Percentiles rank a stretch among this genome's conserved stretches.
These are phyloP conservation scores for Alternaria hordeiaustralica DNA, from an alignment of 2,329 filamentous ascomycete species.

Conservation along the genomic window DNA sequence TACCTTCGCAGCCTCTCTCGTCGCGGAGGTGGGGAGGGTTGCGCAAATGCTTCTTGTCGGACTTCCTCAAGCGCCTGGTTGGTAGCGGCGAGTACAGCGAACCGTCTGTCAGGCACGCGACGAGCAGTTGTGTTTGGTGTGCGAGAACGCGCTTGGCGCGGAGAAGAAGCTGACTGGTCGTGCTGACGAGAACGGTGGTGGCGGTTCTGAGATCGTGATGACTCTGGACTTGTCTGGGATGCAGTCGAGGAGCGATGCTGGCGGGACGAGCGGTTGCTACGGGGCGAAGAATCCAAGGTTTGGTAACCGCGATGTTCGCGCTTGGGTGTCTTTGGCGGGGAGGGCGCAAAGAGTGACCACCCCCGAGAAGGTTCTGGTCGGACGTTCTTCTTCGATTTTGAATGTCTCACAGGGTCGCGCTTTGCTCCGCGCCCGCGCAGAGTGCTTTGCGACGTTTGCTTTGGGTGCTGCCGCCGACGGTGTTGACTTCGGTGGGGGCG, in stretches of 20 bases:
- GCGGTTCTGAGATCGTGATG: slow-evolving; percentile 32
- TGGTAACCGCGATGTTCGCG: slow-evolving; percentile 33
- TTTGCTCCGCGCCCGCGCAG: slow-evolving; percentile 46
- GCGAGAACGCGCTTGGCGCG: slow-evolving; percentile 36
- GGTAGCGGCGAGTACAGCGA: slow-evolving; percentile 47
- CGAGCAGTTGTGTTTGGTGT: slow-evolving; percentile 44
- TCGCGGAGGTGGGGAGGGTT: slow-evolving; percentile 42
- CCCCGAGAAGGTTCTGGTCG: slow-evolving; percentile 32
- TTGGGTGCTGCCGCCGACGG: slow-evolving; percentile 41
- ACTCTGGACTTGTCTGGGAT: slow-evolving; percentile 15
- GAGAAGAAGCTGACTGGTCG: slow-evolving; percentile 27
- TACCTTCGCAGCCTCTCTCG: slow-evolving; percentile 41
- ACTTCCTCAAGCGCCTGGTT: slow-evolving; percentile 46
- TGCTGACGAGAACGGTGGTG: slow-evolving; percentile 39
- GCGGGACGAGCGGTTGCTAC: slow-evolving; percentile 36
- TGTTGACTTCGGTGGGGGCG: slow-evolving; percentile 44
- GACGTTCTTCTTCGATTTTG: slow-evolving; percentile 39
- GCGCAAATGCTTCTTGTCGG: slow-evolving; percentile 44
- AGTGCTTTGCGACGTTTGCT: slow-evolving; percentile 42
- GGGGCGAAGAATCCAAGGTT: slow-evolving; percentile 36
- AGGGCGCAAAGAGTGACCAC: slow-evolving; percentile 41
- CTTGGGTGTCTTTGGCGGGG: slow-evolving; percentile 39
- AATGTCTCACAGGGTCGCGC: slow-evolving; percentile 41
- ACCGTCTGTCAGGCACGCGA: slow-evolving; percentile 46
- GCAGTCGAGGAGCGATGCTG: slow-evolving; percentile 27